Conservation (phyloP, 192 early-diverging fungal species). For the Rhizophagus clarus region DNA sequence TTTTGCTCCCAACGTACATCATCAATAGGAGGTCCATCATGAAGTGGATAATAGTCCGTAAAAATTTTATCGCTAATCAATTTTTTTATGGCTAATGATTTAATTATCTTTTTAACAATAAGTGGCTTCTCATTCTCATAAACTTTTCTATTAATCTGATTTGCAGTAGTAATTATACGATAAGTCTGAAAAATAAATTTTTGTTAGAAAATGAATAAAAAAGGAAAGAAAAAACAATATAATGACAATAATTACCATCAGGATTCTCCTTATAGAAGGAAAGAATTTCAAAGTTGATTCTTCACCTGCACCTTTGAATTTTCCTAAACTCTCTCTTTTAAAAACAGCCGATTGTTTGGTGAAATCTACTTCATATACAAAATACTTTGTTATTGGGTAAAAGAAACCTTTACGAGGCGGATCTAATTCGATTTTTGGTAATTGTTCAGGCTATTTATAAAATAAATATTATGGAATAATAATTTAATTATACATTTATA, state of each 20-base stretch:
- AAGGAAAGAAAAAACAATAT: too few relatives aligned
- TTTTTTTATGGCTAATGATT: slow-evolving; percentile 47
- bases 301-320: slow-evolving; percentile 38
- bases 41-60: slow-evolving; percentile 53
- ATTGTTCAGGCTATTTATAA: not conserved
- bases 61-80: slow-evolving; percentile 46
- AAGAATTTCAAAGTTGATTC: slow-evolving; percentile 40
- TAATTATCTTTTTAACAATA: slow-evolving; percentile 30
- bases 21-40: slow-evolving; percentile 53
- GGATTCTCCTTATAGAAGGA: slow-evolving; percentile 31
- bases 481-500: slow-evolving; percentile 14
- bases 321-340: slow-evolving; percentile 37
- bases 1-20: slow-evolving; percentile 25
- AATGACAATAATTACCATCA: slow-evolving; percentile 33
- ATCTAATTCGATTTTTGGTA: not conserved
- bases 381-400: slow-evolving; percentile 21
- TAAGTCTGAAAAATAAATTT: not conserved
- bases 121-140: slow-evolving; percentile 33
- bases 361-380: slow-evolving; percentile 28
- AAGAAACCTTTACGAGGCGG: not conserved
- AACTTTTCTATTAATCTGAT: slow-evolving; percentile 33
- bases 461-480: not conserved
- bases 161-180: slow-evolving; percentile 14
- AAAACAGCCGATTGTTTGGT: slow-evolving; percentile 40
- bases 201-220: not conserved